Evolutionary conservation across 2,329 filamentous ascomycete genomes (phyloP).

Genomic region (Fusarium setosum): DNA sequence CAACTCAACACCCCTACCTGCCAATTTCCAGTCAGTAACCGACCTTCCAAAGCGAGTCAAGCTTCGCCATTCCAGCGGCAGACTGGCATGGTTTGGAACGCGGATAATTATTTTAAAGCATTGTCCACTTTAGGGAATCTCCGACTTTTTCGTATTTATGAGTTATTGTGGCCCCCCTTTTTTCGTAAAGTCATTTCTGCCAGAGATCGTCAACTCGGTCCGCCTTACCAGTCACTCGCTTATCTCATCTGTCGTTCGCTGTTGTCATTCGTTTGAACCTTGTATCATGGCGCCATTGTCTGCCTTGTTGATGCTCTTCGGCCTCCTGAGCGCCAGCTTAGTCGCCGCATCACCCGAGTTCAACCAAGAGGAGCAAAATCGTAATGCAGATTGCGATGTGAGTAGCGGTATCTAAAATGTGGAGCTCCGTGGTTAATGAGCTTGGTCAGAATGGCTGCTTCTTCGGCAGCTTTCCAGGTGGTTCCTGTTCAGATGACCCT

Average conservation of each 20-base stretch:
- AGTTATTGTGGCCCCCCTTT: not conserved
- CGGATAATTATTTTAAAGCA: not conserved
- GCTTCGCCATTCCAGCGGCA: not conserved
- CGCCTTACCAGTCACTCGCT: not conserved
- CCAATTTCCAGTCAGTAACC: not conserved
- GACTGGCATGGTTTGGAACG: not conserved
- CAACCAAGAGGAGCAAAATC: not conserved
- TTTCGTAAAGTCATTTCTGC: not conserved
- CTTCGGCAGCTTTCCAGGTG: not conserved
- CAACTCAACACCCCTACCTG: not conserved
- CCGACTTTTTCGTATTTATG: not conserved
- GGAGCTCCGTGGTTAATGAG: not conserved
- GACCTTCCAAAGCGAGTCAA: not conserved
- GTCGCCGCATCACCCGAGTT: not conserved
- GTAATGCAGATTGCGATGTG: not conserved
- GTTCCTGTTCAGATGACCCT: not conserved
- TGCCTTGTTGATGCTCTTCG: not conserved
- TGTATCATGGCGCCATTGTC: not conserved
- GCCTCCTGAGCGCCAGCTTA: not conserved
- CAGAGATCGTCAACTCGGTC: not conserved
- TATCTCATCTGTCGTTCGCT: not conserved
- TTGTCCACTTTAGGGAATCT: not conserved
- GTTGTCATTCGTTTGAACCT: too few relatives aligned
- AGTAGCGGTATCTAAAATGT: not conserved
- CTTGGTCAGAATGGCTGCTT: not conserved